Percentiles rank a stretch among this genome's conserved stretches.
phyloP scores from a whole-genome alignment of 2,329 filamentous ascomycete genomes.

The Xylaria sp. region DNA sequence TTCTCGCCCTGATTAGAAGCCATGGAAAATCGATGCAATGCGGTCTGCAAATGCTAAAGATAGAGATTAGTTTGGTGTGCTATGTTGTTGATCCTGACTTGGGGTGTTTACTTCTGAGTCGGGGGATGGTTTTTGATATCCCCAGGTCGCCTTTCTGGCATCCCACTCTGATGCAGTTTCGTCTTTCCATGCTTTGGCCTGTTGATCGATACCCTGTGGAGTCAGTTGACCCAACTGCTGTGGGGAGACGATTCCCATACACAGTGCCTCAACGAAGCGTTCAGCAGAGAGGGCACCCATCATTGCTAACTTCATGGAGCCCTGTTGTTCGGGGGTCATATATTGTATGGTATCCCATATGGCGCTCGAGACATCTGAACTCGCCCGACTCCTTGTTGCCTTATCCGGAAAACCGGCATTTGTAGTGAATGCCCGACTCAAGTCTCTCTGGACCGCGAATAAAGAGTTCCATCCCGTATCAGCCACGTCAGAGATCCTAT shows the following conservation, averaged over 20 bases:
- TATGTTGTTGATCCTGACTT: constrained; percentile 17
- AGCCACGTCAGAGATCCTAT: background rate
- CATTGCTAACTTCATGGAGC: constrained; percentile 36
- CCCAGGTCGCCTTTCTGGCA: constrained; percentile 22
- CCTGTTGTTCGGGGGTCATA: constrained; percentile 21
- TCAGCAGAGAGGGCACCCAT: constrained; percentile 35
- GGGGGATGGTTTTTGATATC: constrained; percentile 11
- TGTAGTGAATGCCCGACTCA: constrained; percentile 36
- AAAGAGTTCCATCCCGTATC: constrained; percentile 29
- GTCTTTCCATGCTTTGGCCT: constrained; percentile 24
- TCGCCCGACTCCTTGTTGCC: constrained; percentile 28
- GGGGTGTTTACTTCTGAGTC: constrained; percentile 44
- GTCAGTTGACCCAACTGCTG: constrained; percentile 38
- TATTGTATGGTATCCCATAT: constrained; percentile 33
- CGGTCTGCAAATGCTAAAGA: constrained; percentile 41
- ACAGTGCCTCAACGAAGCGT: constrained; percentile 44
- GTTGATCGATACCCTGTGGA: constrained; percentile 23
- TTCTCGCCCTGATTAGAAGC: constrained; percentile 24
- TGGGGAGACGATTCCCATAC: constrained; percentile 35
- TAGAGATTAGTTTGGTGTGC: constrained; percentile 37
- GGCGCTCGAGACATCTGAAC: constrained; percentile 30
- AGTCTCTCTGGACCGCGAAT: constrained; percentile 39
- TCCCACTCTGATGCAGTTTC: constrained; percentile 38
- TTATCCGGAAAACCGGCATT: constrained; percentile 16
- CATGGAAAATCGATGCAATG: constrained; percentile 36